These are phyloP conservation scores for Fraxinus xanthoxyloides DNA, from an alignment of 305 asterid genomes.

Conservation along the genomic window DNA sequence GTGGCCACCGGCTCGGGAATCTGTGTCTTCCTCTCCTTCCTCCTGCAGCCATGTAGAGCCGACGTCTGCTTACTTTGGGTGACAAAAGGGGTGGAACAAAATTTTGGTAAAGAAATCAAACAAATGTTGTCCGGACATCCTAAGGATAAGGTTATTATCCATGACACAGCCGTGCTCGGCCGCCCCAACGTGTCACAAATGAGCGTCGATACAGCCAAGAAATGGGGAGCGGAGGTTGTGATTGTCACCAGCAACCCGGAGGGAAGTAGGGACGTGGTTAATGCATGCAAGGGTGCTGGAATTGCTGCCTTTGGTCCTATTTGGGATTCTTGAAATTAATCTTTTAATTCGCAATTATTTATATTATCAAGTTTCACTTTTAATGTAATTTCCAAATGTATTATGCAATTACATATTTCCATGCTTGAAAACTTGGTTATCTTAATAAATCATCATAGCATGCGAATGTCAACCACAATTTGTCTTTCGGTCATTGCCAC, in stretches of 20 bases:
- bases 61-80: constrained; percentile 62
- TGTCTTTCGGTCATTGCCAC: background rate
- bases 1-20: constrained; percentile 78
- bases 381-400: background rate
- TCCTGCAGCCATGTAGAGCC: constrained; percentile 54
- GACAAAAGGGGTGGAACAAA: constrained; percentile 62
- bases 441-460: background rate
- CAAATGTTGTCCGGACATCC: constrained; percentile 56
- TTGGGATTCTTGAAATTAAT: constrained; percentile 58
- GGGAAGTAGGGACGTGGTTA: constrained; percentile 67
- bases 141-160: constrained; percentile 47
- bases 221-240: constrained; percentile 62
- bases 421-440: background rate
- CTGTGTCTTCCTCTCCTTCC: constrained; percentile 61
- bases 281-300: constrained; percentile 56
- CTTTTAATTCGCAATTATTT: too few species aligned
- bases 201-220: constrained; percentile 55
- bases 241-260: constrained; percentile 71
- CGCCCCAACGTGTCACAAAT: constrained; percentile 58
- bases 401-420: too few species aligned
- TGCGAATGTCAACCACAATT: background rate
- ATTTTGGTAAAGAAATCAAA: constrained; percentile 54
- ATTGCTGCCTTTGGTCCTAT: constrained; percentile 72
- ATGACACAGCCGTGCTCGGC: constrained; percentile 60
- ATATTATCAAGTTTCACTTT: background rate